Base-by-base conservation (phyloP, 371 early-diverging fungal species). In the Fennellomyces sp. region DNA sequence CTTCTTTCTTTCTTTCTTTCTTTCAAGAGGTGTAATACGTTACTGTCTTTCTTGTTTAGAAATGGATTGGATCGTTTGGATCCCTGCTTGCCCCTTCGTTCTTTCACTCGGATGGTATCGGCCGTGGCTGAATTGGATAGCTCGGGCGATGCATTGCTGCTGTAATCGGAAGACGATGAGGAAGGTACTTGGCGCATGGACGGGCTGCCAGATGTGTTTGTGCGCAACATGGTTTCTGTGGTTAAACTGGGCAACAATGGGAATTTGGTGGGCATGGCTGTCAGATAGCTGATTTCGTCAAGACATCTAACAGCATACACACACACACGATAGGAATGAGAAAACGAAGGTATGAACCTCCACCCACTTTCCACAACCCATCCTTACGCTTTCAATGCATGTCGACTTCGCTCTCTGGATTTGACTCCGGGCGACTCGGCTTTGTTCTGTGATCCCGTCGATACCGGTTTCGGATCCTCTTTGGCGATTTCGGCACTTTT, bases 311-410 rank as follows among this genome's bases (percentile, higher is more conserved):
- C n/a, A n/a, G n/a, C n/a, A n/a, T n/a, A 62, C 17, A 19, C 10
- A 21, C 12, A 50, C 15, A 23, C 8, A 29, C 38, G 23, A 17
- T 25, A 26, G 27, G 31, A 26, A 51, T 48, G 30, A 21, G 12
- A n/a, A n/a, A n/a, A n/a, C n/a, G n/a, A n/a, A n/a, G n/a, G 13
- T 23, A 6, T 41, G 7, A 11, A 28, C 48, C 35, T 21, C 12
- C 56, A 26, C 36, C 52, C 23, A 28, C 39, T 48, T 39, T 51
- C 53, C 48, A 42, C 23, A 49, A 49, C 28, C 41, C 23, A 26
- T 41, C 58, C 86, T 58, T 82, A 91, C 94, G 86, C 83, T 83
- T 90, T 89, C 56, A 94, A 70, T 13, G 90, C 75, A 68, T 94
- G 88, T 49, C 89, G 81, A 61, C 88, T 91, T 53, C 88, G 82